Base-by-base conservation (phyloP, 129 eudicot genomes). In the Tagetes patula region DNA sequence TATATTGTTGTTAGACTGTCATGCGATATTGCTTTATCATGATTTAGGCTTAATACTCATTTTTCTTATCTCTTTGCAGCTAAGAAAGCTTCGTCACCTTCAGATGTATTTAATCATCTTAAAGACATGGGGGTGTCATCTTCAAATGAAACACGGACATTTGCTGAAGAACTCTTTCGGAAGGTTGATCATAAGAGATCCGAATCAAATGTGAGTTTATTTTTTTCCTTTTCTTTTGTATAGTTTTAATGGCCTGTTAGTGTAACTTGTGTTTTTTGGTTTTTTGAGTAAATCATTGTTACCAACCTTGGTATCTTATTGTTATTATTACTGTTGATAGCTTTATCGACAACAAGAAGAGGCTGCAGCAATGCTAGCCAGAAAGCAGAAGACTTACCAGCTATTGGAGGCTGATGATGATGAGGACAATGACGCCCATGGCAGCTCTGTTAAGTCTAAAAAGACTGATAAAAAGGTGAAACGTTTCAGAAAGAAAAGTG, bases 371-470 rank as follows among this genome's bases (percentile, higher is more conserved):
- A 74, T 81, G 83, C 69, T 93, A 55, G 98, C 62, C 32, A 85
- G 76, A 70, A 93, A 87, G 75, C 98, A 93, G 67, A 93, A 71
- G 79, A 85, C 88, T 13, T 93, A 89, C 86, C 75, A 83, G 72
- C 76, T 93, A 54, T 79, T 93, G 84, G 98, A 89, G 68, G 98
- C 76, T n/a, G 98, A 93, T 41, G 96, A 85, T 39, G 95, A 87
- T 34, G 95, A 79, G 70, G 91, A 78, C 1, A 78, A 70, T 32
- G 79, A 72, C 10, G 81, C 48, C 60, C 69, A 60, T 34, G 81
- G 31, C 69, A 47, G 65, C 63, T 46, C 83, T 27, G 80, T 63
- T 74, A 69, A 72, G 65, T 54, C 88, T 3, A 83, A 76, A 69
- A 83, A 84, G 59, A 70, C 39, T 34, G 93, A 84, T 66, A 80